phyloP scores from a whole-genome alignment of 768 basidiomycete species.

The Leccinum subgranulosum region DNA sequence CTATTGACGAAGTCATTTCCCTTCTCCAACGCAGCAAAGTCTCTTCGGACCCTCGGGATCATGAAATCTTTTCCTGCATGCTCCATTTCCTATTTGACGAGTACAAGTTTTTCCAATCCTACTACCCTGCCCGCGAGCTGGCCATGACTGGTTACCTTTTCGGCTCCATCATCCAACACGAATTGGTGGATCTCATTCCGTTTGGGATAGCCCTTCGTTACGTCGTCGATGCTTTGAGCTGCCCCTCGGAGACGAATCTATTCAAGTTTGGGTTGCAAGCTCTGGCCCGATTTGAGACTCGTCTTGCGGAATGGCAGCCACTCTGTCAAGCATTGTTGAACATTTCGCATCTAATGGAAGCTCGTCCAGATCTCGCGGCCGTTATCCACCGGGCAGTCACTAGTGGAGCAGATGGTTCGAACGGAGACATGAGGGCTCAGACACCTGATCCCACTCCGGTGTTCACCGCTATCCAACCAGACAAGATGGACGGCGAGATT shows the following conservation, averaged over 20 bases:
- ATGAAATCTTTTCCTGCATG: constrained; percentile 99
- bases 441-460: constrained; percentile 47
- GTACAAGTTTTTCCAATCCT: constrained; percentile 98
- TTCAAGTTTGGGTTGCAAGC: constrained; percentile 97
- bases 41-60: constrained; percentile 79
- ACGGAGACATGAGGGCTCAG: constrained; percentile 38
- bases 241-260: constrained; percentile 86
- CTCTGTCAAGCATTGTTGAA: constrained; percentile 85
- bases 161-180: constrained; percentile 91
- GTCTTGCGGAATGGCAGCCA: constrained; percentile 89
- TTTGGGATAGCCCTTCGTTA: constrained; percentile 96
- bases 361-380: constrained; percentile 75
- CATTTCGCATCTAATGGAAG: constrained; percentile 83
- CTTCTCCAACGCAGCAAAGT: constrained; percentile 84
- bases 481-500: constrained; percentile 58
- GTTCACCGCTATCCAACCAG: constrained; percentile 79
- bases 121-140: constrained; percentile 90
- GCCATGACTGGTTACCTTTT: constrained; percentile 96
- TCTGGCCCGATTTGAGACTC: constrained; percentile 79
- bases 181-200: constrained; percentile 90
- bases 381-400: constrained; percentile 69
- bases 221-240: constrained; percentile 89
- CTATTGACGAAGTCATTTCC: constrained; percentile 90
- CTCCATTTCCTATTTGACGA: constrained; percentile 99
- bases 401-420: constrained; percentile 43